phyloP scores from a whole-genome alignment of 2,329 filamentous ascomycete genomes.

The Xylariales sp. region DNA sequence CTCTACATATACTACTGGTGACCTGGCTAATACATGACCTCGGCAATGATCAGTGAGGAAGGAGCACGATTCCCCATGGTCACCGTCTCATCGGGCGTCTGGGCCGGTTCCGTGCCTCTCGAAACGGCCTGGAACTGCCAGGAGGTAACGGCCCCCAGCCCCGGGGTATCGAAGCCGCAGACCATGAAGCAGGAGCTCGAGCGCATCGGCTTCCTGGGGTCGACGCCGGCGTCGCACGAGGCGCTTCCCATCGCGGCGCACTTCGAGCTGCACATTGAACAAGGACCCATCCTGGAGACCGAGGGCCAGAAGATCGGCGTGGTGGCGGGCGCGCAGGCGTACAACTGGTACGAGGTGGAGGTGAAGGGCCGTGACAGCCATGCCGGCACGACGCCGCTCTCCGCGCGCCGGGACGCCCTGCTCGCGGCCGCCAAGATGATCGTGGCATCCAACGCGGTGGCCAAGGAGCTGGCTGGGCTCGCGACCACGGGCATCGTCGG shows the following conservation, averaged over 20 bases:
- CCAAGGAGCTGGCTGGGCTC: conserved; percentile 54
- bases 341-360: conserved; percentile 67
- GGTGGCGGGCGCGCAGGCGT: conserved; percentile 70
- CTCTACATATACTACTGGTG: no score
- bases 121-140: conserved; percentile 55
- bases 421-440: conserved; percentile 66
- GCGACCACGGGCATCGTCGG: conserved; percentile 68
- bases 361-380: conserved; percentile 66
- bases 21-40: no score
- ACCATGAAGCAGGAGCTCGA: conserved; percentile 66
- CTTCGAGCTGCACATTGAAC: conserved; percentile 83
- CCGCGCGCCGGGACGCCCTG: conserved; percentile 62
- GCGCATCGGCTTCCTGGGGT: conserved; percentile 67
- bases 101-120: conserved; percentile 64
- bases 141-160: conserved; percentile 56
- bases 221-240: conserved; percentile 49
- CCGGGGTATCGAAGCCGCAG: no score
- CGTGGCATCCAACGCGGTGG: conserved; percentile 58
- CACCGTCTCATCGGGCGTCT: conserved; percentile 72
- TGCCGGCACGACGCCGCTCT: conserved; percentile 69
- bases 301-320: conserved; percentile 61
- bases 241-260: conserved; percentile 67
- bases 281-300: conserved; percentile 70
- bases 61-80: conserved; percentile 74
- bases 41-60: conserved; percentile 73